phyloP scores from a whole-genome alignment of 495 filamentous ascomycete genomes.

The Aspergillus avenaceus region DNA sequence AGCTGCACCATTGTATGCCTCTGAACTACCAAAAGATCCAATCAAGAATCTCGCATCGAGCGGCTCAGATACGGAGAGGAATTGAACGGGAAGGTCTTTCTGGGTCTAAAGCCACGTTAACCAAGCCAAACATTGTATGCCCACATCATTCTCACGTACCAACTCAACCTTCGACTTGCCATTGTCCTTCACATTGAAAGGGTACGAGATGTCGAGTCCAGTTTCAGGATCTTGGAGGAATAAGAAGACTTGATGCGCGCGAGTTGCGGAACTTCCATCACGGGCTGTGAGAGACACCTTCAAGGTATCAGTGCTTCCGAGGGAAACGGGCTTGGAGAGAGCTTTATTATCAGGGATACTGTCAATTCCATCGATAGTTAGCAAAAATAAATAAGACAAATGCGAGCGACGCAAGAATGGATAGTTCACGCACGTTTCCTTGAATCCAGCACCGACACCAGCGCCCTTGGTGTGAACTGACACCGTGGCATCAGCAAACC shows the following conservation, averaged over 20 bases:
- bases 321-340: constrained; percentile 57
- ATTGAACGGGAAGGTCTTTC: constrained; percentile 83
- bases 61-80: constrained; percentile 61
- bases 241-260: constrained; percentile 91
- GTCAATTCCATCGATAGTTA: constrained; percentile 15
- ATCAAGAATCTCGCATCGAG: constrained; percentile 76
- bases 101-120: constrained; percentile 58
- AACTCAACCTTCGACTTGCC: constrained; percentile 81
- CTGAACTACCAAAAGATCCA: constrained; percentile 77
- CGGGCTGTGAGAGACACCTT: constrained; percentile 78
- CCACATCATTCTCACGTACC: constrained; percentile 46
- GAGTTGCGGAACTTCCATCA: constrained; percentile 71
- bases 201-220: constrained; percentile 84
- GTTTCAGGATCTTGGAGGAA: constrained; percentile 68
- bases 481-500: constrained; percentile 80
- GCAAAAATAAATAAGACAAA: not conserved
- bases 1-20: constrained; percentile 57
- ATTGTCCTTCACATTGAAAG: constrained; percentile 78
- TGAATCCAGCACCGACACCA: constrained; percentile 58
- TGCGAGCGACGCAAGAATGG: not conserved
- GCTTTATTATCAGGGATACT: constrained; percentile 64
- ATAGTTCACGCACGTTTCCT: constrained; percentile 61
- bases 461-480: constrained; percentile 68
- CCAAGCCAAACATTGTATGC: constrained; percentile 3
- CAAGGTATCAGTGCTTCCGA: constrained; percentile 68